Base-by-base conservation (phyloP, 139 green algal species). In the Coelastrella sp. region DNA sequence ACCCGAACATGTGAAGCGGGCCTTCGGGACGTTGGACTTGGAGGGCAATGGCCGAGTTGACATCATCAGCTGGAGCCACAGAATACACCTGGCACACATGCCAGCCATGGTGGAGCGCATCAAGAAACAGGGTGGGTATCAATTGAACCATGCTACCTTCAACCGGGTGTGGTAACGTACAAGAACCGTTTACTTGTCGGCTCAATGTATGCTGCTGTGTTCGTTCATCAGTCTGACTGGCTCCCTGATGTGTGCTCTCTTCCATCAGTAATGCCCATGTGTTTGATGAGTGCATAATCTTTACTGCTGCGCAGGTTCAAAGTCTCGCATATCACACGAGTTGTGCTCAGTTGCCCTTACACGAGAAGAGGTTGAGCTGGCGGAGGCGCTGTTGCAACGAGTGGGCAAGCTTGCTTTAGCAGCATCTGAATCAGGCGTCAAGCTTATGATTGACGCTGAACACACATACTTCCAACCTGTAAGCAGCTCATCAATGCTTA, bases 381-480 rank as follows among this genome's bases (percentile, higher is more conserved):
- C 96, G 30, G 62, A 91, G 35, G 90, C 90, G 37, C 93, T 96
- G 93, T 87, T 95, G 76, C 48, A 48, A 15, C 88, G 94, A 21
- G 88, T 98, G 74, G 74, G 91, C 35, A 84, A 71, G 6, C 69
- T 96, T 25, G 91, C 90, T 0, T 74, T 89, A 80, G 73, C 48
- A 3, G 89, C 92, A 1, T 37, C 66, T 21, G 79, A 43, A 2
- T 4, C 25, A 3, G 45, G 90, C 9, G 95, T 98, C 45, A 87
- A 89, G 30, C 82, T 98, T 30, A 92, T 98, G 91, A 86, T 98
- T 0, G 96, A 98, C 40, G 96, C 96, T 0, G 96, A 98, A 89
- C 94, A 98, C 89, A 93, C 83, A 9, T 97, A 96, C 89, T 96
- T 97, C 81, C 95, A 98, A 89, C 94, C 93, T 32, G 90, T 93